Evolutionary conservation across 306 rosid genomes (phyloP).

Genomic region (Lathyrus tuberosus): DNA sequence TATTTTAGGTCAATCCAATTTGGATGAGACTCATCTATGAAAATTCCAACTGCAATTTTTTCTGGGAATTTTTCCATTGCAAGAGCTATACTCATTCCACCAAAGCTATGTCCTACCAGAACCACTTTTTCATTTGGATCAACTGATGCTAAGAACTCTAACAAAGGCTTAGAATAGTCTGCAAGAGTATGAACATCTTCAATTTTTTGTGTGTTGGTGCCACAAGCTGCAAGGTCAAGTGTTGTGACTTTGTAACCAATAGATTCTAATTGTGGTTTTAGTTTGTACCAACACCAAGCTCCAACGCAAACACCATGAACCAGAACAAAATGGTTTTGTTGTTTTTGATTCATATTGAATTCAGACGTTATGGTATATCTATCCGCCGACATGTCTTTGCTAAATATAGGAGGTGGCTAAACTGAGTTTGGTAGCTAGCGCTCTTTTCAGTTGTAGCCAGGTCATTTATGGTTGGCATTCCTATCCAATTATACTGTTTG

Average conservation of each 20-base stretch:
- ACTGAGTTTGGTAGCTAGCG: no score
- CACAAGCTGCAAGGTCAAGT: slow-evolving; percentile 60
- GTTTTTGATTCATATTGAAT: background rate
- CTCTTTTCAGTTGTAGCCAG: no score
- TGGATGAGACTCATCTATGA: no score
- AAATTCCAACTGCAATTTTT: slow-evolving; percentile 51
- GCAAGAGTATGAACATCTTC: slow-evolving; percentile 45
- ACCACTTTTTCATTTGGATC: slow-evolving; percentile 53
- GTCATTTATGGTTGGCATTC: no score
- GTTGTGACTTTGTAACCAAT: slow-evolving; percentile 58
- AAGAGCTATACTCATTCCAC: slow-evolving; percentile 61
- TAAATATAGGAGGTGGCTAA: no score
- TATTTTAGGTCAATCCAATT: no score
- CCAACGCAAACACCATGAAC: slow-evolving; percentile 72
- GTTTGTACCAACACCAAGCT: slow-evolving; percentile 74
- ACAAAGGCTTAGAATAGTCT: slow-evolving; percentile 60
- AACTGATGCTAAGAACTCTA: slow-evolving; percentile 54
- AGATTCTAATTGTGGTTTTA: slow-evolving; percentile 55
- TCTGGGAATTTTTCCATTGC: slow-evolving; percentile 63
- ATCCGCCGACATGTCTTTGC: background rate
- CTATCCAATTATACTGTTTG: no score
- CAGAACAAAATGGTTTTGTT: slow-evolving; percentile 58
- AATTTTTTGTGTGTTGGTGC: slow-evolving; percentile 44
- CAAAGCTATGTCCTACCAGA: slow-evolving; percentile 77
- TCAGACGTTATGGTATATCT: background rate